Percentiles rank a stretch among this genome's conserved stretches.
Conservation (phyloP, 306 rosid species). For the Quercus gilva region DNA sequence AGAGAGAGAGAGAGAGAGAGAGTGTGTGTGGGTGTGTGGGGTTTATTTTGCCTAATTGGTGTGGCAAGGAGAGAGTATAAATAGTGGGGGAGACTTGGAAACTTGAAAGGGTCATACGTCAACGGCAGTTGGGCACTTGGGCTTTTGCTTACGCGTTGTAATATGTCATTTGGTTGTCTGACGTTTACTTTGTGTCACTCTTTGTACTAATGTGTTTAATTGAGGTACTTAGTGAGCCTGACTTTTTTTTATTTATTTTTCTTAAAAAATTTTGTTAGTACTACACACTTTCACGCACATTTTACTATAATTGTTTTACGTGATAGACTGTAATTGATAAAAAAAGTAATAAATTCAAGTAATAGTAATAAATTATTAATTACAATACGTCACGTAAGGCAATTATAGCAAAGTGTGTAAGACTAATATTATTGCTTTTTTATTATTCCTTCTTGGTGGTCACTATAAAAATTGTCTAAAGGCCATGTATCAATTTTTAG, state of each 20-base stretch:
- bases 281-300: accelerated
- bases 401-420: too few species aligned
- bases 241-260: background rate
- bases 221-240: slow-evolving; percentile 11
- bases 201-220: background rate
- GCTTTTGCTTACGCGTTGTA: slow-evolving; percentile 26
- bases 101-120: slow-evolving; percentile 48
- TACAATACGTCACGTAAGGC: accelerated
- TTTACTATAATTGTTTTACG: too few species aligned
- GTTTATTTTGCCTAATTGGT: too few species aligned
- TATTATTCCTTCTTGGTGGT: too few species aligned
- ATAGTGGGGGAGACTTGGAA: slow-evolving; percentile 22
- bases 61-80: slow-evolving; percentile 4
- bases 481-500: too few species aligned
- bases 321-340: accelerated
- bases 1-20: background rate
- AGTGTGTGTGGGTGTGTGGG: background rate
- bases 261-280: too few species aligned
- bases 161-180: slow-evolving; percentile 28
- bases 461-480: too few species aligned
- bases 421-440: accelerated
- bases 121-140: slow-evolving; percentile 27
- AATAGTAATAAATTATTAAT: accelerated
- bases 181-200: slow-evolving; percentile 30
- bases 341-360: accelerated